A percentile compares a stretch with the other conserved stretches of the same genome.
Conservation (phyloP, 1,284 basidiomycete genomes). For the Uromyces viciae-fabae region DNA sequence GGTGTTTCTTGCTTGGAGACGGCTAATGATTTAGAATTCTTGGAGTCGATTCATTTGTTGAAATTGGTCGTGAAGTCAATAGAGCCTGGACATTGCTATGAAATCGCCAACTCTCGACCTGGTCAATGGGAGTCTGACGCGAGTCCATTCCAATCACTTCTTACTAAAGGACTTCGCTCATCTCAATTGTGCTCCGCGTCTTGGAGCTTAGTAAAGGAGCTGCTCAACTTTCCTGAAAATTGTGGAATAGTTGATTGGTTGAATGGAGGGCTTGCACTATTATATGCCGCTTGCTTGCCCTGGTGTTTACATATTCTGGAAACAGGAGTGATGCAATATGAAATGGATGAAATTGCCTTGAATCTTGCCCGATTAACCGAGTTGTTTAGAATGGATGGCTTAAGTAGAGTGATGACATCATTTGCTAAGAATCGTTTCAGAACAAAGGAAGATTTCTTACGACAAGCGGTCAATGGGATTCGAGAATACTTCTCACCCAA, state of each 20-base stretch:
- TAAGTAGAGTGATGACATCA: conserved; percentile 40
- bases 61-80: conserved; percentile 17
- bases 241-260: conserved; percentile 33
- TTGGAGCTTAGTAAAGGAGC: conserved; percentile 34
- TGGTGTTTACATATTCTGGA: conserved; percentile 45
- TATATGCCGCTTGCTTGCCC: conserved; percentile 41
- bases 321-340: conserved; percentile 43
- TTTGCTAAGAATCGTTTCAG: conserved; percentile 40
- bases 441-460: conserved; percentile 42
- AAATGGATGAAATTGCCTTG: conserved; percentile 43
- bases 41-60: conserved; percentile 33
- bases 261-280: conserved; percentile 32
- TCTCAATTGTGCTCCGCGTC: conserved; percentile 34
- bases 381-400: conserved; percentile 37
- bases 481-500: conserved; percentile 41
- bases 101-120: conserved; percentile 33
- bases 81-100: conserved; percentile 23
- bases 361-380: conserved; percentile 19
- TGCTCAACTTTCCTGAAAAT: conserved; percentile 28
- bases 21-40: conserved; percentile 38
- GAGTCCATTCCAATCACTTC: conserved; percentile 18
- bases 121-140: conserved; percentile 21
- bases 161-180: conserved; percentile 42
- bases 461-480: conserved; percentile 42
- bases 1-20: conserved; percentile 41